A percentile compares a stretch with the other conserved stretches of the same genome.
Evolutionary conservation across 495 filamentous ascomycete genomes (phyloP).

Genomic region (Penicillium lividum): DNA sequence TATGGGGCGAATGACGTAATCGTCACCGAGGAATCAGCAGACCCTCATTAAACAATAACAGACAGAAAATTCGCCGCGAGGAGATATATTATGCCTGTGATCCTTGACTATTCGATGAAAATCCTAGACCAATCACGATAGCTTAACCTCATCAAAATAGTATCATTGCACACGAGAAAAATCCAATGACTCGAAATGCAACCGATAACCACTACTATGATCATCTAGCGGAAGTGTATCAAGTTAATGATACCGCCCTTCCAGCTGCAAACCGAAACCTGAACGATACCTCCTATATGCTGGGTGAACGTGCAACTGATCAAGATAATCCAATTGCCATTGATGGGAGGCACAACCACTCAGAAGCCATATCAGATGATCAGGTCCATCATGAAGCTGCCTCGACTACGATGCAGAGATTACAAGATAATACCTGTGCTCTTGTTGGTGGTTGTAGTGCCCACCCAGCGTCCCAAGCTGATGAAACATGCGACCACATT

Average conservation of each 20-base stretch:
- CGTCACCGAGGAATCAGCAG: conserved; percentile 1
- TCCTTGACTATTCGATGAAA: neutral
- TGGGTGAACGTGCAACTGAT: too few relatives aligned
- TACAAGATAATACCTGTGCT: conserved; percentile 5
- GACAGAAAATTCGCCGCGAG: neutral
- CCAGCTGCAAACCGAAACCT: neutral
- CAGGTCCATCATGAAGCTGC: conserved; percentile 7
- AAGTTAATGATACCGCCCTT: neutral
- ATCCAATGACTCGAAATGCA: conserved; percentile 1
- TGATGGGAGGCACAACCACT: conserved; percentile 2
- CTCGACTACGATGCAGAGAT: neutral
- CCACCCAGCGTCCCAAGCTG: conserved; percentile 4
- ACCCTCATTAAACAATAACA: neutral
- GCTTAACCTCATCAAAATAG: conserved; percentile 1
- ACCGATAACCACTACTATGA: neutral
- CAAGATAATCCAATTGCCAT: neutral
- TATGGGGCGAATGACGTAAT: conserved; percentile 7
- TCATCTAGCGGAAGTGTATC: neutral
- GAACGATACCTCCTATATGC: neutral
- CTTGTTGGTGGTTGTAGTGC: conserved; percentile 1
- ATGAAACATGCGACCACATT: neutral
- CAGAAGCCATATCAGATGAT: conserved; percentile 6
- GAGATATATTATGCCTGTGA: neutral
- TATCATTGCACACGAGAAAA: conserved; percentile 4
- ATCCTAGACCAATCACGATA: neutral